Conservation (phyloP, 225 moss, liverwort and hornwort genomes). For the Bryum argenteum region DNA sequence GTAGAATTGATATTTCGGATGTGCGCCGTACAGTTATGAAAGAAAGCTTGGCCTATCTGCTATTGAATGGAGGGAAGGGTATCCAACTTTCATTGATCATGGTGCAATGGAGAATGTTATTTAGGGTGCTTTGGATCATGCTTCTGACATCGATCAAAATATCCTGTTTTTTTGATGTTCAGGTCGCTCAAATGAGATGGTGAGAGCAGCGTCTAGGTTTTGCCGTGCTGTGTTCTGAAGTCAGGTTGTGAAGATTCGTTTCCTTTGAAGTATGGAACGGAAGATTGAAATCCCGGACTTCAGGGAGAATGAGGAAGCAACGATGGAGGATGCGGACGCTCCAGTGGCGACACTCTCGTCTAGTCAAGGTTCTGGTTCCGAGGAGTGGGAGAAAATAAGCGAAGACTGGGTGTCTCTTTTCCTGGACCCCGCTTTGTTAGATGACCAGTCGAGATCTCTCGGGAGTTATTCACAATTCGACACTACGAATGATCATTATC, state of each 20-base stretch:
- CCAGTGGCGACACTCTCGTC: conserved; percentile 13
- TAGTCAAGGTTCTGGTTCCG: conserved; percentile 21
- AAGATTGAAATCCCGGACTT: conserved; percentile 30
- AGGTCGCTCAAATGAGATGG: conserved; percentile 20
- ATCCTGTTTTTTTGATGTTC: conserved; percentile 10
- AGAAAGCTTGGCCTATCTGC: too few species aligned
- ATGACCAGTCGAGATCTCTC: conserved; percentile 39
- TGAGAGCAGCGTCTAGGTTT: conserved; percentile 3
- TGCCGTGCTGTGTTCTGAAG: background rate
- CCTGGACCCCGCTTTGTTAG: conserved; percentile 41
- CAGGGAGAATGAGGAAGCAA: conserved; percentile 20
- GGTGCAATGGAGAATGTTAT: background rate
- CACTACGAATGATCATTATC: conserved; percentile 26
- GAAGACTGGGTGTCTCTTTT: conserved; percentile 76
- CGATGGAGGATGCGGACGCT: conserved; percentile 26
- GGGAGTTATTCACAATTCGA: conserved; percentile 33
- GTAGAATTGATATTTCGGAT: background rate
- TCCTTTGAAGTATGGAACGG: conserved; percentile 35
- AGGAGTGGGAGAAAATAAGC: conserved; percentile 60
- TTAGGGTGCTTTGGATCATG: background rate
- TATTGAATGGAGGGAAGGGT: too few species aligned
- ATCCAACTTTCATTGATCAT: too few species aligned
- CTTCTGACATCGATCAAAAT: background rate
- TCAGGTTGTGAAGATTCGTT: too few species aligned
- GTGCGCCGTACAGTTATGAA: background rate